Base-by-base conservation (phyloP, 345 rosid species). In the Cochlearia excelsa region DNA sequence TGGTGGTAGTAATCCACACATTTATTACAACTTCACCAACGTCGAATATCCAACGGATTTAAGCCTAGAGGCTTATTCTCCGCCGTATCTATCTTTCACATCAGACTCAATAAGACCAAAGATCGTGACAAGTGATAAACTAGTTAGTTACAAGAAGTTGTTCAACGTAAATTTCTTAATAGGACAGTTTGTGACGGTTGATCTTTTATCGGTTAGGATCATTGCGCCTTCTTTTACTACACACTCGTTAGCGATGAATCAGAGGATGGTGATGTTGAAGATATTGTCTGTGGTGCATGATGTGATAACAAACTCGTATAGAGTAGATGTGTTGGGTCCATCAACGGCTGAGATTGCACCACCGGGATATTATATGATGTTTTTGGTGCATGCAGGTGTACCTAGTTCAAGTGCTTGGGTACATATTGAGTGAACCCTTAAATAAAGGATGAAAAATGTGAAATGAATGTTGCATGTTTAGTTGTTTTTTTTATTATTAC, bases 361-460 rank as follows among this genome's bases (percentile, higher is more conserved):
- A 6, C 84, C 92, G 0, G 98, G 92, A 9, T 91, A 82, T 46
- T 88, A 88, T 39, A 33, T 88, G 78, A 9, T 91, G 76, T 91
- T 82, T 38, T 49, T 91, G 49, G 87, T 91, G 52, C 92, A 84
- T 46, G 76, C 75, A 4, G 81, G 78, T 2, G 46, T 84, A 39
- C 96, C 98, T 1, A 91, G 98, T 66, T 45, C 74, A 11, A 84
- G 79, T 50, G 39, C 26, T n/a, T 88, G 98, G 98, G 92, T 86
- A 50, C 81, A 76, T 54, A 59, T 87, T 37, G 71, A 39, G 47
- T 80, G 68, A 81, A 23, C 3, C 41, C 54, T 45, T 7, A 29
- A 37, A 29, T 51, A 35, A 9, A 43, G 52, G 54, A 52, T 67
- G 9, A 43, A 35, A 3, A 9, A 39, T 58, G 38, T 35, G 34